Evolutionary conservation across 1,284 basidiomycete genomes (phyloP), one percentile per base, ranked within the genome.

Genomic region (Ceratobasidium sp.): DNA sequence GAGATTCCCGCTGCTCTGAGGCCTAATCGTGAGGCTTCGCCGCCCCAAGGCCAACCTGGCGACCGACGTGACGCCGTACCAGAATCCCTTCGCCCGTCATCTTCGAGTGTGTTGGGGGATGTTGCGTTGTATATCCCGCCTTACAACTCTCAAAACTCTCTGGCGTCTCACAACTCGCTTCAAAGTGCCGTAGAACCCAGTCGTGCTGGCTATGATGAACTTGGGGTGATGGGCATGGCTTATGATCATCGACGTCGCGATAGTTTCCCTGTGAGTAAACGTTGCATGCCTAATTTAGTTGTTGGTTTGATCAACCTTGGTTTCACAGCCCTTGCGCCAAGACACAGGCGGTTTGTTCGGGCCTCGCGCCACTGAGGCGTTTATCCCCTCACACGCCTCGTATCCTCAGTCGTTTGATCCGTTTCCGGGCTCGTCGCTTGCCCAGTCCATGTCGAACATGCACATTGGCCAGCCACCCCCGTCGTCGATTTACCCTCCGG

Each of bases 41-140:
- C 61, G 22, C 61, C 52, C 52, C 75, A 61, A 49, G 44, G 49
- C 61, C 65, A 49, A 19, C 37, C 49, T 54, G 37, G 51, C 80
- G 9, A 77, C 70, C 77, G 79, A 1, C 79, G 80, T n/a, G 76
- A 84, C 57, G 86, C 87, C 71, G 83, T 90, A n/a, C 87, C 91
- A 0, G 87, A 88, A 15, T 86, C 88, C 11, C 79, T 93, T 57
- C 85, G 90, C 71, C 83, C n/a, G n/a, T n/a, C 88, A 29, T 90
- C 91, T 1, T 76, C 78, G 40, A 89, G 84, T 79, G 90, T 91
- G 15, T 82, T 88, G 44, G 87, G 88, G 1, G 86, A 88, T 70
- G 84, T 91, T 1, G 90, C 92, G 80, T 85, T 94, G n/a, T 95
- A 95, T 81, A 88, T 88, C 46, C 89, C 93, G 0, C 88, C 90